Conservation (phyloP, 2,329 filamentous ascomycete species). For the Chlorencoelia australis region DNA sequence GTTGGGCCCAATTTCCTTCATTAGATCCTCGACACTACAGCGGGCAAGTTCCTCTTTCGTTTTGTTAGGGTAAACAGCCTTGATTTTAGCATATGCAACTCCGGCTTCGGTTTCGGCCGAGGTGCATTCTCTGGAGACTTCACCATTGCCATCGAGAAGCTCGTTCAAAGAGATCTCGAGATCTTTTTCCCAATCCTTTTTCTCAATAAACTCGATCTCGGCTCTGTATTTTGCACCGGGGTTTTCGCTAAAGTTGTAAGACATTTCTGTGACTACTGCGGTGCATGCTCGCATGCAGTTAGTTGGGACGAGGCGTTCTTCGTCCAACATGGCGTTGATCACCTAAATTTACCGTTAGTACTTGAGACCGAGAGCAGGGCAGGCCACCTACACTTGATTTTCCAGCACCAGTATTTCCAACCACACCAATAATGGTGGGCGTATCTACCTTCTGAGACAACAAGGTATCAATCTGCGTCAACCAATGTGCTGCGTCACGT, state of each 20-base stretch:
- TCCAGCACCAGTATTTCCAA: conserved; percentile 22
- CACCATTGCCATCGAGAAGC: conserved; percentile 10
- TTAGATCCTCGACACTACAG: conserved; percentile 12
- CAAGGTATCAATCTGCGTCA: conserved; percentile 17
- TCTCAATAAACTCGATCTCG: conserved; percentile 28
- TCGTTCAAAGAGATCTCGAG: conserved; percentile 11
- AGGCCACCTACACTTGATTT: conserved; percentile 20
- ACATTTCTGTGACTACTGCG: conserved; percentile 8
- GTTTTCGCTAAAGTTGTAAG: conserved; percentile 23
- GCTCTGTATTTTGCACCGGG: conserved; percentile 30
- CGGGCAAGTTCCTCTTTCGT: conserved; percentile 30
- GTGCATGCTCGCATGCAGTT: conserved; percentile 17
- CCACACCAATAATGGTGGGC: conserved; percentile 20
- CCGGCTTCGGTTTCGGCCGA: conserved; percentile 27
- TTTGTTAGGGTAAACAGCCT: conserved; percentile 35
- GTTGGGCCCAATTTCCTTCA: conserved; percentile 13
- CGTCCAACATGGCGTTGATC: conserved; percentile 32
- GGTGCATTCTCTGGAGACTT: conserved; percentile 15
- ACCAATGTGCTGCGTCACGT: conserved; percentile 20
- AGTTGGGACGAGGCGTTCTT: conserved; percentile 37
- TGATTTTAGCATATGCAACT: conserved; percentile 41
- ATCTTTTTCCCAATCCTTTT: conserved; percentile 16
- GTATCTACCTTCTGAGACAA: conserved; percentile 16
- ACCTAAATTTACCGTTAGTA: too few species aligned
- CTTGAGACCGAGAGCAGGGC: too few species aligned